Conservation (phyloP, 768 basidiomycete species). For the Serendipita sp. region DNA sequence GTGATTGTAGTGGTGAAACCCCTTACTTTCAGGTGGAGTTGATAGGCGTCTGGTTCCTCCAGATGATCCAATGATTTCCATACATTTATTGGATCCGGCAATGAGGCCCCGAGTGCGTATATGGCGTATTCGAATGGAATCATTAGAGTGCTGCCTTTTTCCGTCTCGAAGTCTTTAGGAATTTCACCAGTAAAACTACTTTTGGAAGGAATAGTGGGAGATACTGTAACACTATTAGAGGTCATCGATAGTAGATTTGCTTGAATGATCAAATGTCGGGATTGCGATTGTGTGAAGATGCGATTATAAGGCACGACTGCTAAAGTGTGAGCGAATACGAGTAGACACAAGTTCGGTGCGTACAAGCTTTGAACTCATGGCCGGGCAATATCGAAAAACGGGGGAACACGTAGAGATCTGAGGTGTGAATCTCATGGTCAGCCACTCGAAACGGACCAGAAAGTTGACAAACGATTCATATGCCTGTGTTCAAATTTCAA, state of each 20-base stretch:
- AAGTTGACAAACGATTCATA: not conserved
- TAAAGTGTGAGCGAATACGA: not conserved
- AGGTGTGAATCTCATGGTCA: not conserved
- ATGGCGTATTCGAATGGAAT: slow-evolving; percentile 2
- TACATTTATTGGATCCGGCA: slow-evolving; percentile 1
- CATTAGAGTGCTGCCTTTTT: too few species aligned
- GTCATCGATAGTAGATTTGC: not conserved
- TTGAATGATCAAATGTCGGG: not conserved
- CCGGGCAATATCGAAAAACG: not conserved
- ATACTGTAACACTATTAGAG: not conserved
- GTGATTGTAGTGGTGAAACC: too few species aligned
- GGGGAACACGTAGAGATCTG: slow-evolving; percentile 2
- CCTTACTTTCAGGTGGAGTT: not conserved
- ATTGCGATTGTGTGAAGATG: not conserved
- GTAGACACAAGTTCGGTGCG: not conserved
- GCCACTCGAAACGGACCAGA: not conserved
- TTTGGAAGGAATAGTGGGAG: not conserved
- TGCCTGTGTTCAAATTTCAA: not conserved
- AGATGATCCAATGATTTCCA: not conserved
- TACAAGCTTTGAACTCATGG: slow-evolving; percentile 3
- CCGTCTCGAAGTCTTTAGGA: not conserved
- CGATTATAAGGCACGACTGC: not conserved
- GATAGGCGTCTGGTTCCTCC: not conserved
- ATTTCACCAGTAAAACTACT: not conserved
- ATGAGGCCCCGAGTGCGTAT: slow-evolving; percentile 1